These are phyloP conservation scores for Graphilbum fragrans DNA, from an alignment of 2,329 filamentous ascomycete species.

Conservation along the genomic window DNA sequence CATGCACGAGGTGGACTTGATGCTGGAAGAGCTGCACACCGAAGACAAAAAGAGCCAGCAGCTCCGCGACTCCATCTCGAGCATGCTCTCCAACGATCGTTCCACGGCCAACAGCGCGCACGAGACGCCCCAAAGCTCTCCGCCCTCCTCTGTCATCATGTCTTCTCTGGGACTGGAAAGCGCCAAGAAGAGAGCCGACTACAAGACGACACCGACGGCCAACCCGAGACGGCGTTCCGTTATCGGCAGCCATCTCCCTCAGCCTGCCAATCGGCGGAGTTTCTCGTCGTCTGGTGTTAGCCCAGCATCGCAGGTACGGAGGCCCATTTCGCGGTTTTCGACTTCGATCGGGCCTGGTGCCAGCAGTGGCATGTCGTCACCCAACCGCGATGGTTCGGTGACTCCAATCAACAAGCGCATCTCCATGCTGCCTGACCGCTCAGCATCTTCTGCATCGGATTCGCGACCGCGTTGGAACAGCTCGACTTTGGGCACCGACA, in stretches of 20 bases:
- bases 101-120: conserved; percentile 57
- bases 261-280: conserved; percentile 31
- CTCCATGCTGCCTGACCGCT: conserved; percentile 6
- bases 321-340: conserved; percentile 20
- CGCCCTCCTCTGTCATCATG: conserved; percentile 50
- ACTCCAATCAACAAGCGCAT: conserved; percentile 32
- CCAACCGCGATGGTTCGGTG: conserved; percentile 29
- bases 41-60: conserved; percentile 53
- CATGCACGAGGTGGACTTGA: conserved; percentile 64
- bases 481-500: conserved; percentile 52
- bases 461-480: conserved; percentile 62
- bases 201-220: conserved; percentile 24
- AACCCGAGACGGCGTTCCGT: conserved; percentile 30
- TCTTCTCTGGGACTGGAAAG: conserved; percentile 34
- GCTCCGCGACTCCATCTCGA: conserved; percentile 84
- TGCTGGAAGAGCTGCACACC: conserved; percentile 59
- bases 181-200: conserved; percentile 18
- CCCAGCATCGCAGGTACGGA: conserved; percentile 26
- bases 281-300: conserved; percentile 21
- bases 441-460: conserved; percentile 29
- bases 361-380: conserved; percentile 13
- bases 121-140: conserved; percentile 59
- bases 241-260: conserved; percentile 30
- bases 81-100: conserved; percentile 73
- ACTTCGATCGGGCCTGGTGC: conserved; percentile 2